Base-by-base conservation (phyloP, 2,329 filamentous ascomycete genomes). In the Botrytis fragariae region DNA sequence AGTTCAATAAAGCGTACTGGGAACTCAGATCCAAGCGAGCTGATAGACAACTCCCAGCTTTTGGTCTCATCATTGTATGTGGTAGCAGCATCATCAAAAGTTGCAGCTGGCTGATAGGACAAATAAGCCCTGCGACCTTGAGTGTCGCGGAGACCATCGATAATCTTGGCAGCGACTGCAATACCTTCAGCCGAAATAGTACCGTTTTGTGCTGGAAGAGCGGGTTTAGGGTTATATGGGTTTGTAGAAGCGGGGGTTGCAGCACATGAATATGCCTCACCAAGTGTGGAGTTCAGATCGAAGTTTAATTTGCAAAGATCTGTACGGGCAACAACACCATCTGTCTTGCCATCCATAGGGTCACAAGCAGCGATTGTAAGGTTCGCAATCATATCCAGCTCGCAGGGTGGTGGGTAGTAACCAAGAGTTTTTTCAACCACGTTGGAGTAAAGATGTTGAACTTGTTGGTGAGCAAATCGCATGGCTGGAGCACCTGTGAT, bases 341-440 rank as follows among this genome's bases (percentile, higher is more conserved):
- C 87, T 1, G 82, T 83, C 59, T 83, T 83, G 12, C 88, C 87
- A 73, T 90, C 87, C 16, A 90, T 81, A 16, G 83, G 80, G 74
- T 90, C 87, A 69, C 88, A 90, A 51, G 84, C 84, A 2, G 81
- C 81, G 62, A 89, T 87, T 9, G 87, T 89, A 45, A 83, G 81
- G 76, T 88, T 89, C 32, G 86, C 82, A 65, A 89, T 87, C 77
- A 84, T 85, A 9, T 82, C 81, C 20, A 88, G 76, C 69, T 86
- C 85, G 57, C 83, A 84, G 0, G 85, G 81, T 1, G 83, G 81
- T 3, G 84, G 83, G 72, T 81, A 83, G 75, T 86, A 85, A 70
- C 80, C 81, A n/a, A 82, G 70, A 0, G 81, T 83, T 39, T 83
- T 75, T 76, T 85, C 83, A 1, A 85, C 81, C 0, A 80, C 78